Conservation (phyloP, 2,329 filamentous ascomycete species). For the Aspergillus quadricinctus region DNA sequence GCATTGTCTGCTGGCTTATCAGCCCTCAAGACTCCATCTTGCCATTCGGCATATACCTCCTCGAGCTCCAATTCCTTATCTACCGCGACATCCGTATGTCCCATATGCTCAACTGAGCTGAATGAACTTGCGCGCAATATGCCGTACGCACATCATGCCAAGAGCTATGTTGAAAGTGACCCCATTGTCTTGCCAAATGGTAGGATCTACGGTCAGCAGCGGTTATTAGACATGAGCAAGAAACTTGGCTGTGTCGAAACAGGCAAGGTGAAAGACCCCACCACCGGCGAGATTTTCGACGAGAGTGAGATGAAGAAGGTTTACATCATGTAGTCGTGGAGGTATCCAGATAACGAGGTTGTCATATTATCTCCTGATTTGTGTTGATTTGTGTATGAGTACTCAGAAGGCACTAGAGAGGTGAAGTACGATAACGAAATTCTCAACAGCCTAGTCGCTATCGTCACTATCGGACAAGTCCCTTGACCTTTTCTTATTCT, state of each 20-base stretch:
- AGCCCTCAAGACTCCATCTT: conserved; percentile 91
- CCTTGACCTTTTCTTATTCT: conserved; percentile 29
- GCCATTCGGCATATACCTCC: conserved; percentile 65
- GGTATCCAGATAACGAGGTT: not conserved
- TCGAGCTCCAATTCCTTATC: conserved; percentile 50
- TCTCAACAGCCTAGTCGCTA: conserved; percentile 19
- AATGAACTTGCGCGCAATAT: conserved; percentile 85
- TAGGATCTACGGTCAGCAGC: conserved; percentile 73
- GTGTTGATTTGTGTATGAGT: not conserved
- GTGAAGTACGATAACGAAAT: not conserved
- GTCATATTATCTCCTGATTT: not conserved
- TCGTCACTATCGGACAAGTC: conserved; percentile 32
- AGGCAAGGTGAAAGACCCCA: conserved; percentile 71
- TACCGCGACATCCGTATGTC: conserved; percentile 74
- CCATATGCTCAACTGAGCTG: conserved; percentile 92
- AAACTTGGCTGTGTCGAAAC: conserved; percentile 65
- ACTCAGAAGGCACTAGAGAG: not conserved
- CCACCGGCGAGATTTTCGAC: conserved; percentile 65
- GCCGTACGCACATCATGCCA: conserved; percentile 91
- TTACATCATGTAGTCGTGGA: conserved; percentile 66
- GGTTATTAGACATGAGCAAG: conserved; percentile 69
- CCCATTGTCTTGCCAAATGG: conserved; percentile 83
- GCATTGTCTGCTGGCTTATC: conserved; percentile 88
- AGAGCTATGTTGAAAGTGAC: conserved; percentile 86
- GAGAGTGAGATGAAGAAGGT: conserved; percentile 72